Base-by-base conservation (phyloP, 306 rosid species). In the Vicia faba region DNA sequence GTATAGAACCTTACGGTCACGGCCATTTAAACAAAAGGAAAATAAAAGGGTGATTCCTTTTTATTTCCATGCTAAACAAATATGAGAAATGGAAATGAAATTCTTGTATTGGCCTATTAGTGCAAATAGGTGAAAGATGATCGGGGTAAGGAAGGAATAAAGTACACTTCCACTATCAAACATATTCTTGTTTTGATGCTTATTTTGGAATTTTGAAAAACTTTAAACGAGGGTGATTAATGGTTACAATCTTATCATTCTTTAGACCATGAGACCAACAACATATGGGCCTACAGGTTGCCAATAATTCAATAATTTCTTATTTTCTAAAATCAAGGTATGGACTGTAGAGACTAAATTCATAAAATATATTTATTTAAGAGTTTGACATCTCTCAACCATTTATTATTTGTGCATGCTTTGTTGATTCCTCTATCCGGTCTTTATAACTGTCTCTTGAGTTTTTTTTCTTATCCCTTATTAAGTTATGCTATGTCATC, bases 141-240 rank as follows among this genome's bases (percentile, higher is more conserved):
- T 38, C 0, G 13, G 63, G 73, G 58, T 35, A 86, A 84, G 92
- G 48, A 84, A 89, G 73, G 96, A 72, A 86, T 89, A 89, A 89
- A 86, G 88, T 28, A 31, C 67, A 19, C 61, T 38, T 63, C 83
- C 90, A 89, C 90, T 82, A 64, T 75, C 66, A 41, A 63, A 64
- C 66, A 64, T 51, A 77, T 84, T 84, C 88, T 71, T 20, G 16
- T 72, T 53, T 79, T 48, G 84, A 83, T 75, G 80, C 85, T 58
- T 38, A 43, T 26, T 14, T 55, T 39, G 74, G 68, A 60, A 69
- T 15, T 55, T 62, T 61, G 63, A 60, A 62, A 73, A 71, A 13
- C 44, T 65, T 74, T 57, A 50, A 41, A 36, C 36, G 23, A 56
- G 26, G 19, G 8, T 36, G 15, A 26, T 73, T 59, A 60, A 75